Evolutionary conservation across 139 green algal genomes (phyloP).

Genomic region (Chlamydomonas applanata): DNA sequence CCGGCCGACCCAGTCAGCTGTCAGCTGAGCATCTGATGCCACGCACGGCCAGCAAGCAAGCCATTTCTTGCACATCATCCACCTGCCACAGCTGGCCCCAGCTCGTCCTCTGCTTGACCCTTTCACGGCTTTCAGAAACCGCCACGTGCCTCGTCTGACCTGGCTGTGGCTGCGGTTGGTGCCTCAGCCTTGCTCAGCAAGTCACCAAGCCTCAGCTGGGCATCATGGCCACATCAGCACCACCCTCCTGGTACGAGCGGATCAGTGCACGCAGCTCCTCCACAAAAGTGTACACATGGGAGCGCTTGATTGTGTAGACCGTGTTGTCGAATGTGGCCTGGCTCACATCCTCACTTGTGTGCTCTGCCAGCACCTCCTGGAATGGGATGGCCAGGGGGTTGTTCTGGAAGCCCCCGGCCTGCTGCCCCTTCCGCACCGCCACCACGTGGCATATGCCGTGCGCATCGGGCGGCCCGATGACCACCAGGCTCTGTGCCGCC

Average conservation of each 20-base stretch:
- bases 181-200: too few species aligned
- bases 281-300: constrained; percentile 10
- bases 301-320: constrained; percentile 25
- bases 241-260: not conserved
- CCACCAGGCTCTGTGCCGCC: constrained; percentile 21
- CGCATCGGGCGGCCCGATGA: constrained; percentile 35
- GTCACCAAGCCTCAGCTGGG: too few species aligned
- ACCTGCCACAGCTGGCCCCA: too few species aligned
- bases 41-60: too few species aligned
- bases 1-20: too few species aligned
- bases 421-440: constrained; percentile 31
- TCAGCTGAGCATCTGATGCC: too few species aligned
- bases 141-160: too few species aligned
- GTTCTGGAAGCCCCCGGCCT: constrained; percentile 31
- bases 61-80: too few species aligned
- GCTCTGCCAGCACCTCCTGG: constrained; percentile 19
- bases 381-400: constrained; percentile 38
- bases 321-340: constrained; percentile 28
- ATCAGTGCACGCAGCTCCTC: constrained; percentile 18
- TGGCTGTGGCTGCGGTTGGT: too few species aligned
- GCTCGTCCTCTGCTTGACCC: too few species aligned
- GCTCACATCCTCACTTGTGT: not conserved
- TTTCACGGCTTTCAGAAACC: too few species aligned
- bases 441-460: constrained; percentile 34
- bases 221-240: not conserved